Base-by-base conservation (phyloP, 805 yeast species). In the Ogataea siamensis region DNA sequence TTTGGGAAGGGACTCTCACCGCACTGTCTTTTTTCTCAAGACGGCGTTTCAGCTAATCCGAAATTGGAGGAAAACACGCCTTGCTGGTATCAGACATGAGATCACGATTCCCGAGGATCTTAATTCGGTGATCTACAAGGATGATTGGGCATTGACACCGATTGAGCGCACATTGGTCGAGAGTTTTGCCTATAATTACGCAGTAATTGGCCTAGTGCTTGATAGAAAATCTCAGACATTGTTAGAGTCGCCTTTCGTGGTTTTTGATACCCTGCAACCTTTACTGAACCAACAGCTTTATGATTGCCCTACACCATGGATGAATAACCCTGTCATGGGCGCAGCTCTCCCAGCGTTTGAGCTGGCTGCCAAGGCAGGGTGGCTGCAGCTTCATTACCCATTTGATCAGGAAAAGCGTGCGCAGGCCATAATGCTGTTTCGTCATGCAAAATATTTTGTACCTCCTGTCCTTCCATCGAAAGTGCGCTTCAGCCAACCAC, bases 121-220 rank as follows among this genome's bases (percentile, higher is more conserved):
- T 5, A 7, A n/a, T 3, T 10, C 22, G 6, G 25, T 17, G 3
- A 10, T 23, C 8, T 6, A 6, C 5, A 9, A 14, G 9, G 18
- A 27, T 12, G 9, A 15, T 3, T 10, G 17, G 9, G 11, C 22
- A 15, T 19, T 38, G 23, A 32, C 28, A 4, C 33, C 41, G 5
- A 28, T 44, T 4, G 66, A 63, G 39, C 54, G 68, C 31, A 64
- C 66, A 50, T 55, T 67, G 31, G 46, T 67, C 17, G 76, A 71
- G 35, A 68, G 72, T 29, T 70, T 68, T 41, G 46, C 66, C 2
- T 71, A 64, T 55, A 69, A 70, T 49, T 71, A 63, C 46, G 54
- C 68, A 3, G 59, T 63, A 3, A 50, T 57, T 2, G 41, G 69
- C 7, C 48, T 68, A 7, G 49, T 58, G 16, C 60, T 69, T 6